Percentiles rank a stretch among this genome's conserved stretches.
phyloP scores from a whole-genome alignment of 2,329 filamentous ascomycete species.

The Pyricularia sp. region DNA sequence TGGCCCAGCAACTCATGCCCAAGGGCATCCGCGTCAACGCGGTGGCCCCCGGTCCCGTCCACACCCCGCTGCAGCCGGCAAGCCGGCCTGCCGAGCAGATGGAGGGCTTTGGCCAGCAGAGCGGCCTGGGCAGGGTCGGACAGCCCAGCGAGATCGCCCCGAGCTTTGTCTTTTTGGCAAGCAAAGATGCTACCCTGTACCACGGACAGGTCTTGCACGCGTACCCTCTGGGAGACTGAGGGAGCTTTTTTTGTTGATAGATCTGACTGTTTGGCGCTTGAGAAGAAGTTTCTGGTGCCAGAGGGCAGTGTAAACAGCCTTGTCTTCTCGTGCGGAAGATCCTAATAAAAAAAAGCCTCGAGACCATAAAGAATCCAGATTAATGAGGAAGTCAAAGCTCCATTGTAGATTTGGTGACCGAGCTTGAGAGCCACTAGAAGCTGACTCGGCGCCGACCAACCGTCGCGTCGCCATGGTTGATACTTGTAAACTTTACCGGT shows the following conservation, averaged over 20 bases:
- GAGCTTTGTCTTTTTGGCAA: conserved; percentile 28
- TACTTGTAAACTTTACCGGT: no score
- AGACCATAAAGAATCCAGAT: no score
- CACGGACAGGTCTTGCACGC: conserved; percentile 29
- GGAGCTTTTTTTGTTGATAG: not conserved
- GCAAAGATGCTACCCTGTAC: conserved; percentile 27
- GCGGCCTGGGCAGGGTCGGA: conserved; percentile 26
- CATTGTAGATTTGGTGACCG: no score
- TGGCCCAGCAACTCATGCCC: conserved; percentile 41
- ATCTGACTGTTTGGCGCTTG: not conserved
- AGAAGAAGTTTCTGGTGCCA: not conserved
- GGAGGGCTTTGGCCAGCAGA: conserved; percentile 30
- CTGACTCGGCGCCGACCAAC: no score
- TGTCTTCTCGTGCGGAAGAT: no score
- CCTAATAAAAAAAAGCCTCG: no score
- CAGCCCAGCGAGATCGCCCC: conserved; percentile 35
- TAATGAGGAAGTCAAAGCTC: no score
- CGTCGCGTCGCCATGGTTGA: no score
- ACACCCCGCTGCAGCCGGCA: conserved; percentile 33
- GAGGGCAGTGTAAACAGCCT: not conserved
- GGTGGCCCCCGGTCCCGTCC: conserved; percentile 31
- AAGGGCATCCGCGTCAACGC: conserved; percentile 48
- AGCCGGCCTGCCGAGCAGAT: conserved; percentile 32
- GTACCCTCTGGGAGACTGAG: conserved; percentile 28
- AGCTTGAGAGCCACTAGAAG: no score